Base-by-base conservation (phyloP, 371 early-diverging fungal species). In the Mucor circinelloides region DNA sequence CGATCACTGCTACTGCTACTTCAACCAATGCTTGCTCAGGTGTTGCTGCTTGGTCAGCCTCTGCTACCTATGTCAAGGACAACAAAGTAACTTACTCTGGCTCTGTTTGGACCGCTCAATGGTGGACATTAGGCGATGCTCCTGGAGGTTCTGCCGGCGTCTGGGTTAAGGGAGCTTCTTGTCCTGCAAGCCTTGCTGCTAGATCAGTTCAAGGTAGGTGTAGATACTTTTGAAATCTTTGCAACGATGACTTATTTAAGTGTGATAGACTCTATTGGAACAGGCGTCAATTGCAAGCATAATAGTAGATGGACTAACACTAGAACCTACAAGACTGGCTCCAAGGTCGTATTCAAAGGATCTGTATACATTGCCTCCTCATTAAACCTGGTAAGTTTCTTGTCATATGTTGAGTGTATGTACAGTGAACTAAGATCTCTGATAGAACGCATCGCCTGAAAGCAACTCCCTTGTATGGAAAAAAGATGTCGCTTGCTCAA, bases 101-200 rank as follows among this genome's bases (percentile, higher is more conserved):
- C 12, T 66, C 66, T 38, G 48, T 84, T 13, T 85, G 74, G 78
- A 69, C 72, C 34, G 81, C 81, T 65, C 55, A 70, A 50, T 85
- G 85, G 85, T 84, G 85, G 85, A 77, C 84, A n/a, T 70, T 73
- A 52, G 71, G 65, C 34, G 85, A 87, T 65, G 28, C 44, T 23
- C 83, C 82, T 50, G 74, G 73, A 36, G 69, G 77, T n/a, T n/a
- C 46, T 6, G 32, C 64, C 6, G 73, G 71, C 36, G 80, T 76
- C 15, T 82, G 83, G 83, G 46, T 46, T 0, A 38, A 63, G 32
- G 30, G 64, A 9, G 71, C 70, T 19, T 1, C 70, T n/a, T 83
- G 80, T 58, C 50, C 42, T 31, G 25, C 28, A 25, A 9, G 25
- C 1, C 6, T 50, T 38, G 54, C 38, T 7, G 28, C 32, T 15